Percentiles rank a stretch among this genome's conserved stretches.
Conservation (phyloP, 768 basidiomycete genomes). For the Trametopsis cervina region DNA sequence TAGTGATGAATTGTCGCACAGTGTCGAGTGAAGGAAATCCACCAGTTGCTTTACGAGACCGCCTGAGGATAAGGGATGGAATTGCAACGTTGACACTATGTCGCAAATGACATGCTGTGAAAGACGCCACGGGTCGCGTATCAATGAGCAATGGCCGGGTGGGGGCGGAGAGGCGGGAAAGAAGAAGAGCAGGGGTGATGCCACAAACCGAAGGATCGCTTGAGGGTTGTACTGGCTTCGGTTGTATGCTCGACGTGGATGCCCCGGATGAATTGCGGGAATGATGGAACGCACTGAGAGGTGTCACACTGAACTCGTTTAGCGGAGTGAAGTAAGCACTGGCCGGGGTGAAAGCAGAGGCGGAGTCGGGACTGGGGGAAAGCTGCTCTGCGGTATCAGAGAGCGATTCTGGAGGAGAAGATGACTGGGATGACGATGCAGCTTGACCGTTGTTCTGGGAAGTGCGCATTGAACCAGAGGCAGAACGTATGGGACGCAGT, state of each 20-base stretch:
- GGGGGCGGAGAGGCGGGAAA: conserved; percentile 35
- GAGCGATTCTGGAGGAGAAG: conserved; percentile 20
- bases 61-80: conserved; percentile 85
- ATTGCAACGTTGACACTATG: conserved; percentile 81
- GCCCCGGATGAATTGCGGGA: conserved; percentile 18
- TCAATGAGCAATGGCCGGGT: conserved; percentile 76
- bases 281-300: conserved; percentile 25
- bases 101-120: conserved; percentile 55
- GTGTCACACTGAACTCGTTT: conserved; percentile 26
- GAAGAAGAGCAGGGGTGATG: conserved; percentile 41
- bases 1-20: conserved; percentile 76
- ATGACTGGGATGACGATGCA: conserved; percentile 18
- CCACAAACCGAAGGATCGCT: conserved; percentile 17
- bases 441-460: conserved; percentile 9
- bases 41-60: conserved; percentile 64
- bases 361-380: conserved; percentile 39
- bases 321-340: conserved; percentile 48
- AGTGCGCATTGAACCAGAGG: conserved; percentile 14
- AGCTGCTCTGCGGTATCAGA: conserved; percentile 26
- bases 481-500: conserved; percentile 68
- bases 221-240: conserved; percentile 18
- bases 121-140: conserved; percentile 65
- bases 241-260: conserved; percentile 10
- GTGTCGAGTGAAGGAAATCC: conserved; percentile 61
- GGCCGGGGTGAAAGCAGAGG: conserved; percentile 27